Conservation (phyloP, 164 flowering plant genomes). For the Cinnamomum micranthum region DNA sequence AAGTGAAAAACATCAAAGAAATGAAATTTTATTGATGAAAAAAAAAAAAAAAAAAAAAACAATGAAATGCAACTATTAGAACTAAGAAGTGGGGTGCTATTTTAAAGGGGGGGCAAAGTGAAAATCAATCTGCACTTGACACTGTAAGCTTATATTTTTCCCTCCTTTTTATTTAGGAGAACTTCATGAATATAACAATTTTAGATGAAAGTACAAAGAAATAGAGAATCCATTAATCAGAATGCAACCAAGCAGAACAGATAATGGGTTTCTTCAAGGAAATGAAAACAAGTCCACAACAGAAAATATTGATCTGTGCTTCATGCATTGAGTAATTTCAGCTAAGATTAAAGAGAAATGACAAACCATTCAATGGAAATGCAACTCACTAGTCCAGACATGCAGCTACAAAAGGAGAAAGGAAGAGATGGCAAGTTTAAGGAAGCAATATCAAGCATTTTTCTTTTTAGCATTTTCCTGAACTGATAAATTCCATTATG, state of each 20-base stretch:
- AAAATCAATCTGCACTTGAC: too few species aligned
- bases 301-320: background rate
- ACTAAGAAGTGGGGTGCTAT: too few species aligned
- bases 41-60: background rate
- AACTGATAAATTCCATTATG: background rate
- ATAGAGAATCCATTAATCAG: background rate
- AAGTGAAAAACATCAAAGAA: background rate
- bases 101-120: too few species aligned
- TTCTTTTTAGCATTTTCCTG: background rate
- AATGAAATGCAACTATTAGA: background rate
- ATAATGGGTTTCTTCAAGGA: background rate
- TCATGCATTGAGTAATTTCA: background rate
- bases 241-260: background rate
- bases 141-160: too few species aligned
- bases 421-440: background rate
- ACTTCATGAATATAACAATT: background rate
- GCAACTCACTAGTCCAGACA: background rate
- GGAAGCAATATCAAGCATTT: background rate
- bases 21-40: background rate
- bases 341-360: background rate
- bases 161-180: background rate
- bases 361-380: background rate
- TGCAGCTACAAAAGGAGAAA: too few species aligned
- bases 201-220: background rate
- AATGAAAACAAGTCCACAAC: background rate